Evolutionary conservation across 2,329 filamentous ascomycete genomes (phyloP).

Genomic region (Ceratocystiopsis sp.): DNA sequence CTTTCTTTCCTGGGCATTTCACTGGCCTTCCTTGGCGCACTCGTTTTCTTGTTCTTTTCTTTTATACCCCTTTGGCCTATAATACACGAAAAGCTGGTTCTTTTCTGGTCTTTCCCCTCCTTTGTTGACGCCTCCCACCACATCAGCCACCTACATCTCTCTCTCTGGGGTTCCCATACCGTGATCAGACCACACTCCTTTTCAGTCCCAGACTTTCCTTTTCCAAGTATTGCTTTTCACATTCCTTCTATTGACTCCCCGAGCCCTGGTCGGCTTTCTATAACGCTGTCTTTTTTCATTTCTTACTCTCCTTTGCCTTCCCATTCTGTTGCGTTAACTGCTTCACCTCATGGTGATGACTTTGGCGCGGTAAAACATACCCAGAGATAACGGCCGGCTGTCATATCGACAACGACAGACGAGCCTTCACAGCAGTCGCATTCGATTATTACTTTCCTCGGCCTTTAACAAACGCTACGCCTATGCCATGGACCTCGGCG

Average conservation of each 20-base stretch:
- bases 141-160: not conserved
- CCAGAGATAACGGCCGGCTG: too few species aligned
- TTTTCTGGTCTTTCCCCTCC: constrained; percentile 11
- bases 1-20: too few species aligned
- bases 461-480: too few species aligned
- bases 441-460: too few species aligned
- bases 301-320: not conserved
- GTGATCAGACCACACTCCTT: constrained; percentile 26
- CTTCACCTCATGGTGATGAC: too few species aligned
- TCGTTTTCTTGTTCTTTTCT: constrained; percentile 5
- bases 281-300: constrained; percentile 18
- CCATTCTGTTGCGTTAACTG: too few species aligned
- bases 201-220: constrained; percentile 3
- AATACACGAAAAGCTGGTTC: constrained; percentile 38
- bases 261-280: constrained; percentile 4
- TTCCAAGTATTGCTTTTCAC: not conserved
- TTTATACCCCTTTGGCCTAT: constrained; percentile 26
- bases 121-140: too few species aligned
- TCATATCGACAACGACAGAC: too few species aligned
- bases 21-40: too few species aligned
- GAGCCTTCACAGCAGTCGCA: too few species aligned
- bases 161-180: constrained; percentile 19
- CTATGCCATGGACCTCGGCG: too few species aligned
- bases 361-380: too few species aligned
- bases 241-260: not conserved